phyloP scores from a whole-genome alignment of 2,329 filamentous ascomycete genomes.

The Neonectria ditissima region DNA sequence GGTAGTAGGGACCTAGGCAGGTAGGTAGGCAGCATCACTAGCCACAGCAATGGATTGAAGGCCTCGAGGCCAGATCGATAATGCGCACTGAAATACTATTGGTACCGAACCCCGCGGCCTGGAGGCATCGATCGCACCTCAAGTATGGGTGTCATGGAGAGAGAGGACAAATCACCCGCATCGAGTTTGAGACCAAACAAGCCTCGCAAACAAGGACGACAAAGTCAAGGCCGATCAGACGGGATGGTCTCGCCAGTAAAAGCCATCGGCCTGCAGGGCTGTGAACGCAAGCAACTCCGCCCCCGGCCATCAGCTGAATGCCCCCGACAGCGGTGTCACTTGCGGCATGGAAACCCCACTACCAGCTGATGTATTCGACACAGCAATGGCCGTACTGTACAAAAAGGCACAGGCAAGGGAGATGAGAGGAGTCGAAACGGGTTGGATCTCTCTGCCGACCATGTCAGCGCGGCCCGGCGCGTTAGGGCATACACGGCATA shows the following conservation, averaged over 20 bases:
- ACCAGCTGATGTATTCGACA: neutral
- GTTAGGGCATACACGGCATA: conserved; percentile 1
- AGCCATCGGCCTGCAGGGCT: neutral
- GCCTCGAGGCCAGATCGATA: neutral
- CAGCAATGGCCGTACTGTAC: neutral
- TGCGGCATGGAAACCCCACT: neutral
- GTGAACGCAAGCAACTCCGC: conserved; percentile 3
- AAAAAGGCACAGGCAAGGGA: neutral
- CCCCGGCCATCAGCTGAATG: conserved; percentile 1
- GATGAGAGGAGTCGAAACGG: conserved; percentile 3
- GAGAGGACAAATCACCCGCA: neutral
- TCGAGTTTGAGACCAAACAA: neutral
- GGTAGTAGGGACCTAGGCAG: too few species aligned
- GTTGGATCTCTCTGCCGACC: neutral
- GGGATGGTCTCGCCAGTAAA: neutral
- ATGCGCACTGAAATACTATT: conserved; percentile 5
- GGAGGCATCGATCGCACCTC: neutral
- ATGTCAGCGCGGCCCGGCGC: conserved; percentile 1
- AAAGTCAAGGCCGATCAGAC: neutral
- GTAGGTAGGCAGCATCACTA: neutral
- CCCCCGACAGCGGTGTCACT: neutral
- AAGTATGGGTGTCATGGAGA: neutral
- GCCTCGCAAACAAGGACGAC: neutral
- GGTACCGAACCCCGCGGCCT: neutral
- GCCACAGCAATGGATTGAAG: neutral